phyloP scores from a whole-genome alignment of 1,284 basidiomycete species.

The Apiotrichum gamsii region DNA sequence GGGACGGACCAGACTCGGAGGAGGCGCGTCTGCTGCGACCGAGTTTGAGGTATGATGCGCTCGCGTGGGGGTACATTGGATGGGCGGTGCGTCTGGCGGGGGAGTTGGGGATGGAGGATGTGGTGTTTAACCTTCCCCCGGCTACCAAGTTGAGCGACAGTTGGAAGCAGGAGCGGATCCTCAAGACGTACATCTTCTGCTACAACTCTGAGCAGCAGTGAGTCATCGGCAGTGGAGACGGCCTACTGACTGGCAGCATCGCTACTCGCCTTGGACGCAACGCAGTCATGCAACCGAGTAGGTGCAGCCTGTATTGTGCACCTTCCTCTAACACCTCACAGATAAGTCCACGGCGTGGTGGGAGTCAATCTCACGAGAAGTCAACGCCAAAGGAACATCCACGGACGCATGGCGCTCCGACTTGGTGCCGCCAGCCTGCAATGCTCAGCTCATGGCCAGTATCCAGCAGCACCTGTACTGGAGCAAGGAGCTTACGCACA shows the following conservation, averaged over 20 bases:
- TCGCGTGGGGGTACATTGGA: slow-evolving; percentile 8
- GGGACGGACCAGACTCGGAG: neutral
- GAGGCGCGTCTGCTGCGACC: slow-evolving; percentile 6
- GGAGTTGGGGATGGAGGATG: slow-evolving; percentile 13
- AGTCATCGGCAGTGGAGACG: neutral
- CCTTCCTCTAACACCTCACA: no score
- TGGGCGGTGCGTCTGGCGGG: slow-evolving; percentile 8
- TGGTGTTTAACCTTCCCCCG: neutral
- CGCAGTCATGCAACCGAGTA: slow-evolving; percentile 8
- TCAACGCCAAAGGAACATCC: no score
- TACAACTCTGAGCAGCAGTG: slow-evolving; percentile 9
- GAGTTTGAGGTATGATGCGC: slow-evolving; percentile 8
- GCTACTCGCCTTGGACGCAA: slow-evolving; percentile 11
- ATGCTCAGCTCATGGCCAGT: slow-evolving; percentile 5
- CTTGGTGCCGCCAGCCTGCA: neutral
- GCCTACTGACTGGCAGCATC: slow-evolving; percentile 4
- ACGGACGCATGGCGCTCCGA: slow-evolving; percentile 7
- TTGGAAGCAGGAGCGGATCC: slow-evolving; percentile 6
- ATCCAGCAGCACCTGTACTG: slow-evolving; percentile 11
- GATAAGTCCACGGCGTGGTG: slow-evolving; percentile 16
- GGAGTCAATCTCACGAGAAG: neutral
- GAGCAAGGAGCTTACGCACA: slow-evolving; percentile 9
- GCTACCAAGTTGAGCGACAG: neutral
- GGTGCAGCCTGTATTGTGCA: no score
- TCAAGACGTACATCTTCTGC: slow-evolving; percentile 15